Percentiles rank a stretch among this genome's conserved stretches.
These are phyloP conservation scores for Nakaseomyces uthaithaninus DNA, from an alignment of 1,139 yeast genomes.

Conservation along the genomic window DNA sequence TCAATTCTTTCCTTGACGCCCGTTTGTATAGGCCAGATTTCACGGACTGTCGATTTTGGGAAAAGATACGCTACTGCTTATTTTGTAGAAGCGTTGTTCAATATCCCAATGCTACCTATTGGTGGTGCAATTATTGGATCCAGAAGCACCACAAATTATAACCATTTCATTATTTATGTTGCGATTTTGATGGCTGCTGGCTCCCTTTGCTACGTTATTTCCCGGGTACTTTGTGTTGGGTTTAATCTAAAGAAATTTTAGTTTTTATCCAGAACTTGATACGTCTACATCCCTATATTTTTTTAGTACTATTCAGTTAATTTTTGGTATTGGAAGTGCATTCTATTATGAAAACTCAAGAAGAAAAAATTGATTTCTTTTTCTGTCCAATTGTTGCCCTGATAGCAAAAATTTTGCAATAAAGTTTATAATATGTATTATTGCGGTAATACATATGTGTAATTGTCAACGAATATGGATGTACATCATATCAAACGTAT, in stretches of 20 bases:
- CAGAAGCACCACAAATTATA: constrained; percentile 24
- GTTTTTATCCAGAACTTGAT: too few species aligned
- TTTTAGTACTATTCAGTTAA: too few species aligned
- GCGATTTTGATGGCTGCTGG: constrained; percentile 26
- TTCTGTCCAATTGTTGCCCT: too few species aligned
- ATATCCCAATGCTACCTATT: constrained; percentile 41
- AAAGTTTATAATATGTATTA: too few species aligned
- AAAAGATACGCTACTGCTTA: constrained; percentile 43
- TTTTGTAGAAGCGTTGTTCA: constrained; percentile 38
- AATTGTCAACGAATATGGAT: too few species aligned
- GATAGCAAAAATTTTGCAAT: too few species aligned
- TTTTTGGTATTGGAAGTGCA: too few species aligned
- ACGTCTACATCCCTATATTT: too few species aligned
- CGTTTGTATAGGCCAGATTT: constrained; percentile 44
- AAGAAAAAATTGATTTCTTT: too few species aligned
- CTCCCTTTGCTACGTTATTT: constrained; percentile 22
- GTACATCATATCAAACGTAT: too few species aligned
- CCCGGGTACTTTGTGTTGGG: constrained; percentile 37
- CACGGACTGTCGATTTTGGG: constrained; percentile 44
- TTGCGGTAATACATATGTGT: too few species aligned
- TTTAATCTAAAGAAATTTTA: constrained; percentile 20
- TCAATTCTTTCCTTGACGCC: constrained; percentile 40
- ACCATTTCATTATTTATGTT: constrained; percentile 26
- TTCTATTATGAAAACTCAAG: too few species aligned
- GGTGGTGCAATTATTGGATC: constrained; percentile 45